Base-by-base conservation (phyloP, 169 alveolate genomes). In the Amoebophrya sp. region DNA sequence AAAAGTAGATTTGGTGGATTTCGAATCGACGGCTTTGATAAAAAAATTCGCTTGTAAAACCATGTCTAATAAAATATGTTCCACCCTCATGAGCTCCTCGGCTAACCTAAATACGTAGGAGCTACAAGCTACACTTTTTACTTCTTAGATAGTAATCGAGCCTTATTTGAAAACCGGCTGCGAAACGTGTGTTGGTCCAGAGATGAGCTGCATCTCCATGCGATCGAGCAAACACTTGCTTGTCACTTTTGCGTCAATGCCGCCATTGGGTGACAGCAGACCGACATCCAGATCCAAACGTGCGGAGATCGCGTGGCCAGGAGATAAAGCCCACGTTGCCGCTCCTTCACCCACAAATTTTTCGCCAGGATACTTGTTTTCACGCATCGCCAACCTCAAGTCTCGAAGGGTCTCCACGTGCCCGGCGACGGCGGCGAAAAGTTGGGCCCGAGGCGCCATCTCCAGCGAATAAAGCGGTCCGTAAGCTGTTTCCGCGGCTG, bases 331-430 rank as follows among this genome's bases (percentile, higher is more conserved):
- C 83, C 83, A 65, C 33, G 83, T 65, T 6, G 83, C 83, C 83
- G 83, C 83, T 0, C 83, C 83, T 10, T 6, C 2, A 6, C 83
- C 83, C 36, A 65, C 3, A 26, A 65, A 65, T 10, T 65, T 6
- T 36, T 65, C 83, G 83, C n/a, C n/a, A 29, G 83, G 83, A 18
- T 12, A 65, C 38, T 26, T 6, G 83, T 65, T 65, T 26, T 65
- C 83, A 10, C 83, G 83, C 83, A 65, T 1, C 12, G n/a, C 33
- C 83, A 65, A 1, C 33, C 83, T 1, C 33, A 65, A 0, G 33
- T 65, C 83, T 6, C 83, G 83, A 10, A 65, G 83, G 39, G 83
- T 65, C 83, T 65, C 36, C 83, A 65, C 83, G 39, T 65, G 83
- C 83, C 38, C 2, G 36, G n/a, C 83, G 39, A 1, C 3, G 83